Conservation (phyloP, 1,284 basidiomycete species). For the Polyporus tsugae region DNA sequence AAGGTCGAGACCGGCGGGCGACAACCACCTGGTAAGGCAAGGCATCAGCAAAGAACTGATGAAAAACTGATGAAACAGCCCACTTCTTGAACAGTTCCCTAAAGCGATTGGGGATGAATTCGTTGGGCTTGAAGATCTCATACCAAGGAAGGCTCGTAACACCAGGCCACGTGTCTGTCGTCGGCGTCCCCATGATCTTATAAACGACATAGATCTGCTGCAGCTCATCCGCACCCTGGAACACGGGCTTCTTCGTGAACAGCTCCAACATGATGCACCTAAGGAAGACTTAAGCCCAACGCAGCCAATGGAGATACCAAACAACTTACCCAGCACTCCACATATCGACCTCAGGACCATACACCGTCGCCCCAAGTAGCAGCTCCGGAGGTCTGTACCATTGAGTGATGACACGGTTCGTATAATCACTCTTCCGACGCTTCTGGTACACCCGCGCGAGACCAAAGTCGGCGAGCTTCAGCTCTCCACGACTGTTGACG, state of each 20-base stretch:
- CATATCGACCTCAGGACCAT: conserved; percentile 99
- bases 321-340: conserved; percentile 94
- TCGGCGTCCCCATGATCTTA: conserved; percentile 90
- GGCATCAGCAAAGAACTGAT: not conserved
- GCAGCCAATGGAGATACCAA: not conserved
- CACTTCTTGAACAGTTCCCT: conserved; percentile 83
- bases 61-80: conserved; percentile 37
- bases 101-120: conserved; percentile 76
- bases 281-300: conserved; percentile 14
- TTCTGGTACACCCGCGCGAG: conserved; percentile 98
- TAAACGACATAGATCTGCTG: conserved; percentile 96
- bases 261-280: conserved; percentile 99
- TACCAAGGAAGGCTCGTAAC: conserved; percentile 94
- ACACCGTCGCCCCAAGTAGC: conserved; percentile 94
- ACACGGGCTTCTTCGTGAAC: conserved; percentile 93
- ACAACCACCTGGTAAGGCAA: conserved; percentile 70
- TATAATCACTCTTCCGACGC: conserved; percentile 90
- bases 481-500: conserved; percentile 90
- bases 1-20: conserved; percentile 84
- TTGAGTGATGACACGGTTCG: conserved; percentile 97
- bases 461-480: conserved; percentile 98
- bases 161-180: conserved; percentile 83
- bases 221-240: conserved; percentile 97
- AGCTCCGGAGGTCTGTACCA: conserved; percentile 99
- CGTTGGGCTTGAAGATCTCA: conserved; percentile 93